Evolutionary conservation across 768 basidiomycete species (phyloP).

Genomic region (Hortiboletus flavorubellus): DNA sequence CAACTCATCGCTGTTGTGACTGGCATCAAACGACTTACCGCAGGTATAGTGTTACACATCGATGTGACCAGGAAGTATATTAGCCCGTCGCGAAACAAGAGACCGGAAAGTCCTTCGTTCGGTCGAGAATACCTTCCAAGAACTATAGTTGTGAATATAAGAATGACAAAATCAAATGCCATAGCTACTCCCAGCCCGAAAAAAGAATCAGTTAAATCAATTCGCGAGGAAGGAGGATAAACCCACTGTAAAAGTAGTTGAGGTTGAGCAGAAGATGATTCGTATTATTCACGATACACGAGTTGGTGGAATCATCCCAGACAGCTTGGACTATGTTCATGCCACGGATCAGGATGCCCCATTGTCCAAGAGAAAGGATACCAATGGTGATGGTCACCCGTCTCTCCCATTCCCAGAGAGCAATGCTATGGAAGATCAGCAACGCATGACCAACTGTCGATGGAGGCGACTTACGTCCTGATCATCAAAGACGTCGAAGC

Average conservation of each 20-base stretch:
- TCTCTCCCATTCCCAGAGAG: slow-evolving; percentile 63
- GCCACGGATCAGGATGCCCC: slow-evolving; percentile 63
- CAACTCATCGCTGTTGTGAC: not conserved
- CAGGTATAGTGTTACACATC: slow-evolving; percentile 62
- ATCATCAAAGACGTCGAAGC: slow-evolving; percentile 60
- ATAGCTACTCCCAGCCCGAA: slow-evolving; percentile 44
- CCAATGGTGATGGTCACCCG: slow-evolving; percentile 50
- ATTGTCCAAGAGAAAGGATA: slow-evolving; percentile 57
- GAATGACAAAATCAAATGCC: slow-evolving; percentile 63
- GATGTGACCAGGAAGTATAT: slow-evolving; percentile 68
- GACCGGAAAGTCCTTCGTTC: slow-evolving; percentile 57
- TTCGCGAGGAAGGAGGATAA: not conserved
- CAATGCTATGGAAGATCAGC: slow-evolving; percentile 46
- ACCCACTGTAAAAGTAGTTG: slow-evolving; percentile 70
- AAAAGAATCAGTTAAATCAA: not conserved
- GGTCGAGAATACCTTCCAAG: slow-evolving; percentile 44
- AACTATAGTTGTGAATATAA: slow-evolving; percentile 52
- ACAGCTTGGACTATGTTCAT: slow-evolving; percentile 61
- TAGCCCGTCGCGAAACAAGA: slow-evolving; percentile 72
- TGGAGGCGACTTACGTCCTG: slow-evolving; percentile 45
- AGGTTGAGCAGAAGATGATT: slow-evolving; percentile 56
- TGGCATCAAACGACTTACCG: slow-evolving; percentile 39
- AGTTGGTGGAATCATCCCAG: slow-evolving; percentile 41
- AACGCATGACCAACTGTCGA: slow-evolving; percentile 13
- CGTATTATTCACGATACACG: slow-evolving; percentile 52